These are phyloP conservation scores for Inga leiocalycina DNA, from an alignment of 306 rosid species.

Conservation along the genomic window DNA sequence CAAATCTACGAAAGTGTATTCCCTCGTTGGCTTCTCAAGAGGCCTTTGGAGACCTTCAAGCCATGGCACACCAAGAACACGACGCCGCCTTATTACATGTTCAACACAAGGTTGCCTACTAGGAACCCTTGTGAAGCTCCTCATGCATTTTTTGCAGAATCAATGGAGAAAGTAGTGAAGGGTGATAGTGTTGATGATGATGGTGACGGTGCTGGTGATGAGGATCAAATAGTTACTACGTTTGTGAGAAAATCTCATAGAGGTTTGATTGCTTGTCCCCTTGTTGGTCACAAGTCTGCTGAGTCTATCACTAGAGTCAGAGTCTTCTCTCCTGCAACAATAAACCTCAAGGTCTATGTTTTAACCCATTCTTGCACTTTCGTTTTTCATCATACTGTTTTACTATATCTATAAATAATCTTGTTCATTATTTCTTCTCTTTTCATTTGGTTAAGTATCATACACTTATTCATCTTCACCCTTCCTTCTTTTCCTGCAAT, in stretches of 20 bases:
- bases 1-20: slow-evolving; percentile 47
- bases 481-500: no score
- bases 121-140: slow-evolving; percentile 53
- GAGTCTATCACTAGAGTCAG: slow-evolving; percentile 40
- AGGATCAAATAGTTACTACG: slow-evolving; percentile 24
- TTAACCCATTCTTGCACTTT: no score
- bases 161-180: background rate
- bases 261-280: slow-evolving; percentile 38
- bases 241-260: slow-evolving; percentile 38
- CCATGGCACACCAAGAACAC: slow-evolving; percentile 30
- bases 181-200: background rate
- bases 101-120: slow-evolving; percentile 45
- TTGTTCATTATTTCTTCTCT: no score
- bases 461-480: no score
- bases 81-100: slow-evolving; percentile 44
- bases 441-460: no score
- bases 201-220: background rate
- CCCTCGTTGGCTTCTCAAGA: slow-evolving; percentile 38
- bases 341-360: slow-evolving; percentile 32
- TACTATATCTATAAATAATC: no score
- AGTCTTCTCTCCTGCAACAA: slow-evolving; percentile 38
- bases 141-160: slow-evolving; percentile 44
- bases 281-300: slow-evolving; percentile 44
- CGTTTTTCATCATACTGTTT: no score
- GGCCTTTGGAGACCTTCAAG: slow-evolving; percentile 51